A percentile compares a stretch with the other conserved stretches of the same genome.
Conservation (phyloP, 257 asterid species). For the Perilla frutescens region DNA sequence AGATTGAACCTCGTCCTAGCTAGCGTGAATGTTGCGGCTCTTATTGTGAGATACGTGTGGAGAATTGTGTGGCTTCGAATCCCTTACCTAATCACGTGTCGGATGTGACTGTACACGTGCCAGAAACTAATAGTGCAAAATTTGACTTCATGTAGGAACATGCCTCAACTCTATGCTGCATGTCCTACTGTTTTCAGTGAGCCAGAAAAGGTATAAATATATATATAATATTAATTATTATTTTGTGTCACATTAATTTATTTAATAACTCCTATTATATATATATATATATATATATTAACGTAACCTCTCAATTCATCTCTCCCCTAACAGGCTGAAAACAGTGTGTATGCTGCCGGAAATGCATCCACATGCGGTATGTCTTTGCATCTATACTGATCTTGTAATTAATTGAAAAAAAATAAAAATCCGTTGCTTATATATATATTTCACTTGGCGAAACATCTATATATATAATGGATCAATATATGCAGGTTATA, state of each 20-base stretch:
- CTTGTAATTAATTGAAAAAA: no score
- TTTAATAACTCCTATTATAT: neutral
- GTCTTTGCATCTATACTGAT: neutral
- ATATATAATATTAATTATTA: neutral
- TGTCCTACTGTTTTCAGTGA: slow-evolving; percentile 36
- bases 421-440: no score
- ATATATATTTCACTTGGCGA: slow-evolving; percentile 31
- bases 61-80: neutral
- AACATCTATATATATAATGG: neutral
- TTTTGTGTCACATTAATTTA: neutral
- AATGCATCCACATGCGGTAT: slow-evolving; percentile 23
- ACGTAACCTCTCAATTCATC: neutral
- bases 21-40: neutral
- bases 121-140: neutral
- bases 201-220: slow-evolving; percentile 36
- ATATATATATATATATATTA: no score
- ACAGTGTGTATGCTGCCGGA: slow-evolving; percentile 10
- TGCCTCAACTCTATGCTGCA: slow-evolving; percentile 25
- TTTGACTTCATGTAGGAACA: slow-evolving; percentile 33
- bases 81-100: slow-evolving; percentile 18
- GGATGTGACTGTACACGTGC: slow-evolving; percentile 21
- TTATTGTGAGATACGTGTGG: neutral
- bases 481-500: slow-evolving; percentile 17
- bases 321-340: slow-evolving; percentile 37
- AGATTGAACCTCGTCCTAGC: neutral